Evolutionary conservation across 2,329 filamentous ascomycete genomes (phyloP).

Genomic region (Ceratocystis huliohia): DNA sequence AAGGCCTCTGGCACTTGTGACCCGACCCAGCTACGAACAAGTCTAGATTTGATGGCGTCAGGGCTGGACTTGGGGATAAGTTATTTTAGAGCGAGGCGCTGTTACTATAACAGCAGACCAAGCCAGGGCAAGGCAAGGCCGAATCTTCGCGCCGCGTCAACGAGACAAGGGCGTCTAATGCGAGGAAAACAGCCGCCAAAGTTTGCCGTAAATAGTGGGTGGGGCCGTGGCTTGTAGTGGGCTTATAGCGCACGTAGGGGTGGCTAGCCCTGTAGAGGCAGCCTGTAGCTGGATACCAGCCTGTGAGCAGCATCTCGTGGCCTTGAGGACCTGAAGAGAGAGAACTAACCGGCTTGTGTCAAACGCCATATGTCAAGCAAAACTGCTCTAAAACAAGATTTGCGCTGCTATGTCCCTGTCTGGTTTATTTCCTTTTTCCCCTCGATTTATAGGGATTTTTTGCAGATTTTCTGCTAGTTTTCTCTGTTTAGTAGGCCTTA

Average conservation of each 20-base stretch:
- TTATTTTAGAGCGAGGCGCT: not conserved
- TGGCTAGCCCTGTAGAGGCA: not conserved
- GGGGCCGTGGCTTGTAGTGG: too few relatives aligned
- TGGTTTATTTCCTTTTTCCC: not conserved
- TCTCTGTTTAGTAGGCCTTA: not conserved
- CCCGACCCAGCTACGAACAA: too few relatives aligned
- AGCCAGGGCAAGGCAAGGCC: too few relatives aligned
- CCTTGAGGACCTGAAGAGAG: too few relatives aligned
- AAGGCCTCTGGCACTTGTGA: too few relatives aligned
- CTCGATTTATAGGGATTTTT: not conserved
- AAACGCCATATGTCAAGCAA: conserved; percentile 9
- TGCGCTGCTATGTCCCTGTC: not conserved
- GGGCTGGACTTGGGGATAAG: not conserved
- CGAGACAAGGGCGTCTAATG: not conserved
- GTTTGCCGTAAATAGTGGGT: not conserved
- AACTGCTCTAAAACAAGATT: conserved; percentile 8
- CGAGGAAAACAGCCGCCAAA: not conserved
- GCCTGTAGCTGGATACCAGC: not conserved
- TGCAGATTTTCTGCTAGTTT: not conserved
- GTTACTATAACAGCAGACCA: not conserved
- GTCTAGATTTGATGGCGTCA: too few relatives aligned
- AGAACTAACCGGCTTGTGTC: not conserved
- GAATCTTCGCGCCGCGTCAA: too few relatives aligned
- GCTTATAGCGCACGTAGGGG: too few relatives aligned
- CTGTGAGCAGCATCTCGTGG: not conserved